phyloP scores from a whole-genome alignment of 2,329 filamentous ascomycete genomes.

The Beauveria medogensis region DNA sequence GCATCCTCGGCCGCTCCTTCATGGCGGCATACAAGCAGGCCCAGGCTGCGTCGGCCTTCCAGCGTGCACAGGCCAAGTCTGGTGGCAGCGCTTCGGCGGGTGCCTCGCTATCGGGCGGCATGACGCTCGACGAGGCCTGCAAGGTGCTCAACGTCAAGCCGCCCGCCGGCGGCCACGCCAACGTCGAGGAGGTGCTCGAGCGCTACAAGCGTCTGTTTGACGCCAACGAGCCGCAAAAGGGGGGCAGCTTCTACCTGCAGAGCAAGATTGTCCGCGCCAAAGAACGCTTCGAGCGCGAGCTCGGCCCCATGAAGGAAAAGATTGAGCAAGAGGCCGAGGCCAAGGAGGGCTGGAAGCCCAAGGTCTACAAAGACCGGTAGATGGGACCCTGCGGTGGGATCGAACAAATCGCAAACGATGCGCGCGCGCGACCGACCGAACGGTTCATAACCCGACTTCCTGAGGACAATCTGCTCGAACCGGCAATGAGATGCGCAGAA shows the following conservation, averaged over 20 bases:
- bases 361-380: conserved; percentile 82
- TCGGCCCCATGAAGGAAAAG: conserved; percentile 63
- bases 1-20: conserved; percentile 89
- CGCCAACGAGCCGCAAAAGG: conserved; percentile 87
- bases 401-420: background rate
- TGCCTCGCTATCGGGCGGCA: conserved; percentile 54
- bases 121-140: conserved; percentile 94
- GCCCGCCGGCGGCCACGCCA: conserved; percentile 62
- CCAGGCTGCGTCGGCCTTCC: conserved; percentile 75
- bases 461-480: background rate
- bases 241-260: conserved; percentile 95
- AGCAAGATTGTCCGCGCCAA: conserved; percentile 90
- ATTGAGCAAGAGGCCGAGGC: conserved; percentile 68
- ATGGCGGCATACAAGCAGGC: conserved; percentile 94
- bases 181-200: conserved; percentile 71
- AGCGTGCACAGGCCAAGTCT: conserved; percentile 59
- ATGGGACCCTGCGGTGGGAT: background rate
- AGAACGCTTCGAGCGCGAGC: conserved; percentile 84
- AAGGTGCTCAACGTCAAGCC: conserved; percentile 94
- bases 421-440: background rate
- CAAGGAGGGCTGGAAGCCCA: conserved; percentile 85
- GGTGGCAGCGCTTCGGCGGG: conserved; percentile 48
- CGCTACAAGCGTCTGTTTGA: conserved; percentile 95
- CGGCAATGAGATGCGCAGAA: background rate
- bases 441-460: background rate